Evolutionary conservation across 306 rosid species (phyloP), one percentile per base, ranked within the genome.

Genomic region (Mucuna pruriens): DNA sequence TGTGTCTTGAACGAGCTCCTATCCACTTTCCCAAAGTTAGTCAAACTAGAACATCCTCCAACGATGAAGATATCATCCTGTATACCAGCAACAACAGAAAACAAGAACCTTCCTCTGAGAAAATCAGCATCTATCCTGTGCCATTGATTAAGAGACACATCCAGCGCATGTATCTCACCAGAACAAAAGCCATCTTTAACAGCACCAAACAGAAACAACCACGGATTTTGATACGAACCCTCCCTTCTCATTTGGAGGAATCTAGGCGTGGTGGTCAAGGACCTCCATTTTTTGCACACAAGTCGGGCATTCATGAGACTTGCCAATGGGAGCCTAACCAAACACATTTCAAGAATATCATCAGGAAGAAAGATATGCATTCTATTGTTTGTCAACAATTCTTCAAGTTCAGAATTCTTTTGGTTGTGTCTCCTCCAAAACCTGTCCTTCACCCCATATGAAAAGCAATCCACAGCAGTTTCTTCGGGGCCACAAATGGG

Each of bases 1-100:
- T 96, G 99, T 5, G 97, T 96, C 90, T 91, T 96, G 90, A 88
- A 93, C 4, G 98, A 87, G 89, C 97, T 93, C 88, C 89, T 90
- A 83, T 96, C 99, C 85, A 96, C 72, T 87, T 54, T 96, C 57
- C 99, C 99, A 77, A 87, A 90, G 90, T 86, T 92, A 39, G 89
- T 78, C 94, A 96, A 77, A 90, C 99, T 96, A 73, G 99, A 92
- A 85, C 97, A 96, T 69, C 99, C 99, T 82, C 99, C 99, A 83
- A 92, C 91, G 55, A 92, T 57, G 84, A 88, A 92, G 79, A 96
- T 85, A 72, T 96, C 97, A 83, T 96, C 99, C 82, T 75, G 99
- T 55, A 87, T 67, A 75, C 94, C 87, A 49, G 97, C 89, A 49
- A 95, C 89, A 76, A 94, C 89, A 3, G 98, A 90, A 84, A 93